A percentile compares a stretch with the other conserved stretches of the same genome.
phyloP scores from a whole-genome alignment of 306 rosid species.

The Ormosia emarginata region DNA sequence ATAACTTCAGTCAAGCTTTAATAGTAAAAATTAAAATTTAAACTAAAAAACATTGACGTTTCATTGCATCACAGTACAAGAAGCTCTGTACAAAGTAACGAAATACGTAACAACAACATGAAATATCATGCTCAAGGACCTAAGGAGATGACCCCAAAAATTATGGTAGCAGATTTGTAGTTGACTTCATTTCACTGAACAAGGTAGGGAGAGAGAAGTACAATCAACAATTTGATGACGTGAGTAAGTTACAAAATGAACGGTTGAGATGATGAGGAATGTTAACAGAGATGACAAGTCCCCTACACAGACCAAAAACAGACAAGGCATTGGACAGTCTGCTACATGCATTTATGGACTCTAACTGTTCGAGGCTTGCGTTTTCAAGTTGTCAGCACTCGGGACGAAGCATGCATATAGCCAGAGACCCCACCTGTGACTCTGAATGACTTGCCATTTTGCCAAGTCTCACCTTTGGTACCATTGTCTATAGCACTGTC shows the following conservation, averaged over 20 bases:
- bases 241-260: slow-evolving; percentile 20
- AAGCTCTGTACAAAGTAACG: slow-evolving; percentile 9
- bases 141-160: background rate
- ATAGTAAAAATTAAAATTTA: background rate
- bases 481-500: slow-evolving; percentile 21
- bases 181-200: slow-evolving; percentile 16
- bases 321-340: slow-evolving; percentile 41
- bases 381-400: slow-evolving; percentile 37
- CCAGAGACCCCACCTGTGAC: slow-evolving; percentile 27
- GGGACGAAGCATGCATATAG: background rate
- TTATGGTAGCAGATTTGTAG: background rate
- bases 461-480: slow-evolving; percentile 34
- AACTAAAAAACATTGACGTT: slow-evolving; percentile 7
- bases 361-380: slow-evolving; percentile 51
- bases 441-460: slow-evolving; percentile 38
- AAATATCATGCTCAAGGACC: background rate
- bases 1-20: background rate
- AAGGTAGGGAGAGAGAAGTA: background rate
- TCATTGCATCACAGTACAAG: background rate
- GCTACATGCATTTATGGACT: slow-evolving; percentile 50
- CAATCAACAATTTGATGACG: background rate
- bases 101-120: slow-evolving; percentile 13
- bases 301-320: background rate
- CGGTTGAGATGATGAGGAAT: slow-evolving; percentile 49
- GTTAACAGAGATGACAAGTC: slow-evolving; percentile 49